These are phyloP conservation scores for Kurtzmaniella natalensis DNA, from an alignment of 1,139 yeast genomes.

Conservation along the genomic window DNA sequence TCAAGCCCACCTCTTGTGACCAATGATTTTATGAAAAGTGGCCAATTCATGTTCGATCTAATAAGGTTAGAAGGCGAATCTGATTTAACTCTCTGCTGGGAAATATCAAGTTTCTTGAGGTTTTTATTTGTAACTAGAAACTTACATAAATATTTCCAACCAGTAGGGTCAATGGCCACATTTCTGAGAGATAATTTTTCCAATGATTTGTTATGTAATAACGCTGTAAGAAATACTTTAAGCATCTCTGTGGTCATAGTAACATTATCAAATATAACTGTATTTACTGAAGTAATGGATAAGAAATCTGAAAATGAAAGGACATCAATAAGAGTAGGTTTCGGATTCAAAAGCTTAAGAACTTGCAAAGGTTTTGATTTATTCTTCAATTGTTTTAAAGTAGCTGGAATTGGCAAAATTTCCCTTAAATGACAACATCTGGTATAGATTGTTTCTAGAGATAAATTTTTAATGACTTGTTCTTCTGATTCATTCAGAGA, in stretches of 20 bases:
- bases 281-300: conserved; percentile 75
- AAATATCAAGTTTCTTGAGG: conserved; percentile 68
- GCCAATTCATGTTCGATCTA: conserved; percentile 77
- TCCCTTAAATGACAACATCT: conserved; percentile 92
- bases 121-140: conserved; percentile 57
- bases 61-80: conserved; percentile 42
- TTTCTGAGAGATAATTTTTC: conserved; percentile 76
- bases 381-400: conserved; percentile 75
- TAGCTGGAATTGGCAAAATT: conserved; percentile 89
- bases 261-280: conserved; percentile 80
- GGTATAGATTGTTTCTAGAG: conserved; percentile 75
- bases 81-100: conserved; percentile 62
- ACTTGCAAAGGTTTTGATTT: conserved; percentile 73
- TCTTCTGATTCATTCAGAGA: conserved; percentile 11
- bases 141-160: conserved; percentile 75
- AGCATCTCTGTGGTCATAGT: conserved; percentile 78
- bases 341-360: conserved; percentile 77
- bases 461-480: conserved; percentile 25
- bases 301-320: conserved; percentile 85
- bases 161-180: conserved; percentile 63
- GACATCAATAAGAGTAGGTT: conserved; percentile 86
- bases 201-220: conserved; percentile 52
- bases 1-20: conserved; percentile 67
- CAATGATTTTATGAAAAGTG: conserved; percentile 56
- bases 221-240: conserved; percentile 58